phyloP scores from a whole-genome alignment of 495 filamentous ascomycete genomes.

The Penicillium diatomitis region DNA sequence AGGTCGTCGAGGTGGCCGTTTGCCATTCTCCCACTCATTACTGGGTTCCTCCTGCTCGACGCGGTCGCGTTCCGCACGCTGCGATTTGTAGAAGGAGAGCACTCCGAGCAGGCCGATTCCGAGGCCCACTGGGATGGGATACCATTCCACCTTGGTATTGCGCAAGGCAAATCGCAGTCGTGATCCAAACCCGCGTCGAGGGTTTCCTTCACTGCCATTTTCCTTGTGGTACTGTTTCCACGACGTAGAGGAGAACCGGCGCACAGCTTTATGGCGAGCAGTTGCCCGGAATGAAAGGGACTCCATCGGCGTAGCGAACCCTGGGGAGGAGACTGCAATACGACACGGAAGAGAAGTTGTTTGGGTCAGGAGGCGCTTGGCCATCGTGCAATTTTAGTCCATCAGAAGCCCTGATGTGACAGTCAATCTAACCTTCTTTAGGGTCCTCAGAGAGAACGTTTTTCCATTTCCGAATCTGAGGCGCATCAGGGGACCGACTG shows the following conservation, averaged over 20 bases:
- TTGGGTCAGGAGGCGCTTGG: slow-evolving; percentile 27
- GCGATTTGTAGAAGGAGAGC: slow-evolving; percentile 72
- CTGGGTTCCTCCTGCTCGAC: slow-evolving; percentile 42
- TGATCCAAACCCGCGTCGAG: slow-evolving; percentile 52
- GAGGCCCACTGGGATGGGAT: slow-evolving; percentile 86
- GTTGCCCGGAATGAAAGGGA: slow-evolving; percentile 34
- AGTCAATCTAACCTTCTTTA: slow-evolving; percentile 3
- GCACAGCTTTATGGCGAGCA: slow-evolving; percentile 25
- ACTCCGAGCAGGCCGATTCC: slow-evolving; percentile 82
- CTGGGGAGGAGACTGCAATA: slow-evolving; percentile 20
- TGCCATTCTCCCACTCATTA: slow-evolving; percentile 33
- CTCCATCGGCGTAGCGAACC: slow-evolving; percentile 25
- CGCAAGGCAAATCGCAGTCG: slow-evolving; percentile 53
- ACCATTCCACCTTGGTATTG: slow-evolving; percentile 81
- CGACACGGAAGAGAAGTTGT: slow-evolving; percentile 20
- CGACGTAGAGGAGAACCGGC: slow-evolving; percentile 36
- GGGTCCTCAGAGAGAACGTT: slow-evolving; percentile 5
- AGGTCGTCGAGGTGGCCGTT: slow-evolving; percentile 51
- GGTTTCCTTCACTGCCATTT: slow-evolving; percentile 26
- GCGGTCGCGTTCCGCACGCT: slow-evolving; percentile 43
- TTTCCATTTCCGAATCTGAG: slow-evolving; percentile 5
- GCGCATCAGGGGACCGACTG: slow-evolving; percentile 2
- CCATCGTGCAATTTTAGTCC: slow-evolving; percentile 30
- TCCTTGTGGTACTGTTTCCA: slow-evolving; percentile 30
- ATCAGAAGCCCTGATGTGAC: slow-evolving; percentile 8